Evolutionary conservation across 2,329 filamentous ascomycete species (phyloP), one percentile per base, ranked within the genome.

Genomic region (Diaporthe nobilis): DNA sequence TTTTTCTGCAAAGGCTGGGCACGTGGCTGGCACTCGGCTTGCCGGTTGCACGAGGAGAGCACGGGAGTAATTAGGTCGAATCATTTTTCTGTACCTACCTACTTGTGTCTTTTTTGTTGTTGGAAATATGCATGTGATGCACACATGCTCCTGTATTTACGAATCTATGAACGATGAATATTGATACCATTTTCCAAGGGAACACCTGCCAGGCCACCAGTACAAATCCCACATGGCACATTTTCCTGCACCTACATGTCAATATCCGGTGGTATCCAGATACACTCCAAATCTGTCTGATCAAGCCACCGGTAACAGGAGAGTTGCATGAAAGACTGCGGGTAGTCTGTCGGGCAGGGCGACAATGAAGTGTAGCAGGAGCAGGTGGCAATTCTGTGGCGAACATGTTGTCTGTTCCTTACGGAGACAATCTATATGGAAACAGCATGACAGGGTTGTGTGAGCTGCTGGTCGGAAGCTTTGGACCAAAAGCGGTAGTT

Each of bases 141-240:
- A 72, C 71, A 65, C 74, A 60, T 67, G 47, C 60, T 53, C 37
- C 39, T 75, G 75, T 76, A 76, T 76, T 65, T 76, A 76, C 61
- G 75, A 76, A 72, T 44, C 73, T 57, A 76, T 58, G 75, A 76
- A 73, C 67, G 65, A 76, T 63, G 72, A 75, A 73, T 63, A 75
- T 70, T 75, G 75, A 76, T 76, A 76, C 75, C 75, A 75, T 57
- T 55, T 49, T 49, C 53, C 44, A 51, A 71, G 58, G 31, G 34
- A 53, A 57, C 12, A 7, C 22, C 20, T 12, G 7, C 49, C 25
- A 47, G 28, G 17, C 51, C n/a, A 73, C 25, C 39, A 34, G 34
- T 44, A 22, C 58, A 17, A 42, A 12, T 60, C 60, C 25, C 5
- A 25, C 28, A 37, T n/a, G 25, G 39, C 51, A 47, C 25, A 9